phyloP scores from a whole-genome alignment of 2,329 filamentous ascomycete genomes.

The Blastomyces silverae region DNA sequence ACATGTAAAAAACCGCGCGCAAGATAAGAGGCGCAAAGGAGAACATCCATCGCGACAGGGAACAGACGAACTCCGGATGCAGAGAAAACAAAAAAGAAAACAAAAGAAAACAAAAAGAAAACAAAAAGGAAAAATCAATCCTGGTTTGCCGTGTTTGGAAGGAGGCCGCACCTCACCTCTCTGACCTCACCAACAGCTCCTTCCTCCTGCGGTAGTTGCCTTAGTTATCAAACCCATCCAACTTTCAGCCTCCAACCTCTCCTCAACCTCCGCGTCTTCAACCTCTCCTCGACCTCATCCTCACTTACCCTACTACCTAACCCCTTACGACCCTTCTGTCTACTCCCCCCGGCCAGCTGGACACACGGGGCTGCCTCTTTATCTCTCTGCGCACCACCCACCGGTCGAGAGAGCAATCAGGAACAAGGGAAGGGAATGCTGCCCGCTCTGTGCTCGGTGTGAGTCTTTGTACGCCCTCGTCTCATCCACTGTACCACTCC shows the following conservation, averaged over 20 bases:
- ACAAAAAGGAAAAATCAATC: no score
- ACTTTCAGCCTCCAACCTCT: neutral
- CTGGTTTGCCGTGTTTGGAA: no score
- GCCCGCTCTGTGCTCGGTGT: constrained; percentile 16
- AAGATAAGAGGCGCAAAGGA: no score
- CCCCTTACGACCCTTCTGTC: neutral
- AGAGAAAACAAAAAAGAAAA: no score
- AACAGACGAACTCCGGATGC: no score
- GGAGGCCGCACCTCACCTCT: no score
- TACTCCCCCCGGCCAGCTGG: neutral
- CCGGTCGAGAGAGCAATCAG: constrained; percentile 8
- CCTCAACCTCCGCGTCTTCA: neutral
- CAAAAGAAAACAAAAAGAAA: no score
- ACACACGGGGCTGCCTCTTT: neutral
- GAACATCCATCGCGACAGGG: no score
- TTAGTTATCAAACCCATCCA: no score
- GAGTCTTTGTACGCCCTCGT: constrained; percentile 22
- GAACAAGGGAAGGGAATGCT: constrained; percentile 12
- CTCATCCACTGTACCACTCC: constrained; percentile 20
- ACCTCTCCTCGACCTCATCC: constrained; percentile 4
- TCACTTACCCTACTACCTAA: neutral
- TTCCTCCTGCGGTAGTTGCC: no score
- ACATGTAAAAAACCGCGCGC: no score
- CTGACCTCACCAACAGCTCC: no score
- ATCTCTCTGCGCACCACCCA: constrained; percentile 10